phyloP scores from a whole-genome alignment of 306 rosid genomes.

The Cyamopsis tetragonoloba region DNA sequence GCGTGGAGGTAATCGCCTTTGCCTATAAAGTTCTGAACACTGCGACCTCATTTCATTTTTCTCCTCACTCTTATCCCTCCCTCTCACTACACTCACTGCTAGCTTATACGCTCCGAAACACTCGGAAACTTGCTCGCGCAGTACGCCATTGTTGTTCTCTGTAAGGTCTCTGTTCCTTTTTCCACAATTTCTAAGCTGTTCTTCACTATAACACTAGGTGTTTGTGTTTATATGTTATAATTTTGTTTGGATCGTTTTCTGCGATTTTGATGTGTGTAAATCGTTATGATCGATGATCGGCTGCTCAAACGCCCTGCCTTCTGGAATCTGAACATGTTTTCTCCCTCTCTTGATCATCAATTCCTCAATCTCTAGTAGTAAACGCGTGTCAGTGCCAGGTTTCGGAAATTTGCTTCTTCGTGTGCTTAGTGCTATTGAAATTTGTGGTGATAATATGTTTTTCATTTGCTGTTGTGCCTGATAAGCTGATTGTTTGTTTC shows the following conservation, averaged over 20 bases:
- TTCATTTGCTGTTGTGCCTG: background rate
- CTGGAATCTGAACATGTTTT: background rate
- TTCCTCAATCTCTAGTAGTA: background rate
- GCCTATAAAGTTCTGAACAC: background rate
- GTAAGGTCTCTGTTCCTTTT: conserved; percentile 13
- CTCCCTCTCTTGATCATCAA: background rate
- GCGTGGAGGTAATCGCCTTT: background rate
- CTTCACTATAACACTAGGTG: background rate
- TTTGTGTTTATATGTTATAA: background rate
- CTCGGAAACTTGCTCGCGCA: background rate
- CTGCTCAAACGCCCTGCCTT: background rate
- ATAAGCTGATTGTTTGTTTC: background rate
- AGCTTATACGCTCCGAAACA: background rate
- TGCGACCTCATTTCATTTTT: background rate
- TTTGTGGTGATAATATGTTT: background rate
- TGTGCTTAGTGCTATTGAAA: background rate
- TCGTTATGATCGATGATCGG: background rate
- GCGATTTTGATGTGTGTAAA: background rate
- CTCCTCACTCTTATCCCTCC: conserved; percentile 3
- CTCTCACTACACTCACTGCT: background rate
- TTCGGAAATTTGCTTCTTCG: background rate
- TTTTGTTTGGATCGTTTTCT: background rate
- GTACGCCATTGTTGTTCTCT: conserved; percentile 13
- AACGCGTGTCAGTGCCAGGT: background rate
- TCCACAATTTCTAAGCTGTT: background rate